Evolutionary conservation across 495 filamentous ascomycete species (phyloP), one percentile per base, ranked within the genome.

Genomic region (Haplographium delicatum): DNA sequence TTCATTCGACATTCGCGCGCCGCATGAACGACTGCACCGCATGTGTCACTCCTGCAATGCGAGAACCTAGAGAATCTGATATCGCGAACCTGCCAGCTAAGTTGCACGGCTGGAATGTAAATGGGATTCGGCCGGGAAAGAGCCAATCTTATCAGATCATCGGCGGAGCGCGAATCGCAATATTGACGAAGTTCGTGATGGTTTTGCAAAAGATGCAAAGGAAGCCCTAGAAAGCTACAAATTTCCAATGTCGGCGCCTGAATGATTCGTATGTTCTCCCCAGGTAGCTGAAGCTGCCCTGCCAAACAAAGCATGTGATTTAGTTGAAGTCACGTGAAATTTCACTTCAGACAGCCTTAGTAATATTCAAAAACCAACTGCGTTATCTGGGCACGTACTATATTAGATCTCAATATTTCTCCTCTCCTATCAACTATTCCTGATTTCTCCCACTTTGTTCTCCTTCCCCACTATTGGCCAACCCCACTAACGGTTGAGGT

Each of bases 1-100:
- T 96, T 88, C 91, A 89, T 62, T 62, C 60, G 56, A 59, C 60
- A 59, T 59, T 54, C 56, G 60, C 50, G 53, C 60, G 43, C 39
- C 34, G 40, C 37, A 58, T 49, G 38, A 56, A 54, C 25, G 44
- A 54, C 54, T 44, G 40, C 51, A 53, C 44, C 34, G 47, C 44
- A 51, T 47, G 51, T 45, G 42, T 47, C 37, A 52, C 43, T 58
- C 55, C 55, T 53, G 51, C 51, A 47, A 53, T 22, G 43, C 47
- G 5, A 25, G 24, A 48, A 9, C 44, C 46, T 49, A 44, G 41
- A 43, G 43, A 18, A 26, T 18, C 39, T 53, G 44, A 33, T 49
- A 53, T 53, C 35, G 46, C 33, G 44, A 58, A 49, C 15, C 41
- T 50, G 15, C 44, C 16, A 18, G 19, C 6, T 39, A 43, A 23